Evolutionary conservation across 1,284 basidiomycete genomes (phyloP).

Genomic region (Pterulicium gracile): DNA sequence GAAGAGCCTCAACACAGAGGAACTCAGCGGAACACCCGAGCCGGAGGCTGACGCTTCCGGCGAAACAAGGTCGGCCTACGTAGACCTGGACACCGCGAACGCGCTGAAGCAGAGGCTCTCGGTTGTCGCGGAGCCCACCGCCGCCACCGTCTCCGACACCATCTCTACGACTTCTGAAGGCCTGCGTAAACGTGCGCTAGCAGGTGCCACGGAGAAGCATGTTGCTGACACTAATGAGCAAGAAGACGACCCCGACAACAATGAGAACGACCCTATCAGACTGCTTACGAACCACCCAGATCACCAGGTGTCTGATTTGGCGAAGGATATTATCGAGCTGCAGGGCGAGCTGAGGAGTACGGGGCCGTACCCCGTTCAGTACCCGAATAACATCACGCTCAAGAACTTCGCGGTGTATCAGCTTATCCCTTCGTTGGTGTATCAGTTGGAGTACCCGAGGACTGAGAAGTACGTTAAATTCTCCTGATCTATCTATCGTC

Average conservation of each 20-base stretch:
- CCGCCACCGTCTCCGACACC: constrained; percentile 14
- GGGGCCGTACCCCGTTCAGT: constrained; percentile 57
- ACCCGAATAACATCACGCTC: constrained; percentile 81
- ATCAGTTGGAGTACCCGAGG: constrained; percentile 92
- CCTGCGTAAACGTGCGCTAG: constrained; percentile 10
- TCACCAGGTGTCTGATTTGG: constrained; percentile 54
- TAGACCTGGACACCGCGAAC: constrained; percentile 41
- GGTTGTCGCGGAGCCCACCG: constrained; percentile 18
- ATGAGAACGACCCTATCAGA: constrained; percentile 28
- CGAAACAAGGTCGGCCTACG: constrained; percentile 33
- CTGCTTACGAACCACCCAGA: constrained; percentile 71
- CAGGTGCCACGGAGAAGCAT: no score
- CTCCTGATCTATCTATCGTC: background rate
- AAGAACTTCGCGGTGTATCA: constrained; percentile 85
- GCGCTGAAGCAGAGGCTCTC: constrained; percentile 44
- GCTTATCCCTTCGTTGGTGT: constrained; percentile 88
- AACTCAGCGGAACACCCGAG: constrained; percentile 21
- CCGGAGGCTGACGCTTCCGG: constrained; percentile 24
- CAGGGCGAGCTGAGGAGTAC: constrained; percentile 68
- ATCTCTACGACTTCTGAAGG: constrained; percentile 8
- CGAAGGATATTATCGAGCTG: constrained; percentile 69
- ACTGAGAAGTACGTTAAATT: constrained; percentile 54
- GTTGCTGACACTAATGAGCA: constrained; percentile 7
- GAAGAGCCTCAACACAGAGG: constrained; percentile 16
- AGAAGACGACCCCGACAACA: constrained; percentile 8